These are phyloP conservation scores for Saccharomycopsis malanga DNA, from an alignment of 805 yeast genomes.

Conservation along the genomic window DNA sequence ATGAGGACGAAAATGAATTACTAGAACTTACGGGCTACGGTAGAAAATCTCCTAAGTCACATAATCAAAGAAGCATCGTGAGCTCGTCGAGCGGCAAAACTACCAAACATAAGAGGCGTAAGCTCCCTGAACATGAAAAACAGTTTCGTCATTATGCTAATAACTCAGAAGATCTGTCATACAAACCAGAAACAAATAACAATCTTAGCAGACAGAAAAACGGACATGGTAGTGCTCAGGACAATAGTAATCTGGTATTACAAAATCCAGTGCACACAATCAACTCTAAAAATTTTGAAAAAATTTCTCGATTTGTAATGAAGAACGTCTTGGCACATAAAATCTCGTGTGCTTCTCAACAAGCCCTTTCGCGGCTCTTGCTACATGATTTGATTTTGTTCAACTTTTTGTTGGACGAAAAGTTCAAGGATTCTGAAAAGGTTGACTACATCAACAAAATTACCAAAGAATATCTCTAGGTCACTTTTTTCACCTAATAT, in stretches of 20 bases:
- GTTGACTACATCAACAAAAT: conserved; percentile 9
- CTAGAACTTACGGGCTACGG: conserved; percentile 20
- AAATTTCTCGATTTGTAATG: conserved; percentile 14
- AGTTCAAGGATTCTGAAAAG: conserved; percentile 7
- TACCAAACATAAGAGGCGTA: background rate
- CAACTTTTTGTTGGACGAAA: conserved; percentile 9
- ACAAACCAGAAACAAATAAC: background rate
- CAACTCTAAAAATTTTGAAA: conserved; percentile 1
- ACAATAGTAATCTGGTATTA: background rate
- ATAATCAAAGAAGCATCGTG: background rate
- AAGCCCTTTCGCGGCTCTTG: conserved; percentile 6
- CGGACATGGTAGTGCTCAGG: background rate
- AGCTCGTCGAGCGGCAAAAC: conserved; percentile 1
- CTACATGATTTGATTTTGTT: conserved; percentile 12
- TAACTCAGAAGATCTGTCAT: background rate
- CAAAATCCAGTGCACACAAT: background rate
- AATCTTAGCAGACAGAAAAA: background rate
- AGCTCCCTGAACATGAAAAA: too few species aligned
- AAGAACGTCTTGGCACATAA: conserved; percentile 11
- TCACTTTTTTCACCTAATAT: too few species aligned
- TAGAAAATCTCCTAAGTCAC: conserved; percentile 1
- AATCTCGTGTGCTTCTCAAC: conserved; percentile 7
- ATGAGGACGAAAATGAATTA: conserved; percentile 18
- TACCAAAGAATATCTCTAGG: too few species aligned
- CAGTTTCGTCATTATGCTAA: background rate